A percentile compares a stretch with the other conserved stretches of the same genome.
Evolutionary conservation across 129 eudicot genomes (phyloP).

Genomic region (Heracleum sosnowskyi): DNA sequence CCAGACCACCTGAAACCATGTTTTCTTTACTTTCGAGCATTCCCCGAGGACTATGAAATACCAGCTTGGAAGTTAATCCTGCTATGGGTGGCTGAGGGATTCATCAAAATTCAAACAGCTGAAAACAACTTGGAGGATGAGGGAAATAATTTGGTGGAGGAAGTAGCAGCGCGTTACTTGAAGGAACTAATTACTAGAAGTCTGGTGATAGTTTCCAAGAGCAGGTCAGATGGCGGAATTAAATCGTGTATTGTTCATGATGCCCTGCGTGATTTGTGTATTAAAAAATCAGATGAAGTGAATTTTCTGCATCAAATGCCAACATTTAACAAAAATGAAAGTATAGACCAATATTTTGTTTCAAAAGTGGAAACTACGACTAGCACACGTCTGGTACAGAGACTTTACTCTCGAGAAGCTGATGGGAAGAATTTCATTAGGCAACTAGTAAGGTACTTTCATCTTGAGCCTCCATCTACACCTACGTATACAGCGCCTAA

Average conservation of each 20-base stretch:
- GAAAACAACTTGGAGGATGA: constrained; percentile 18
- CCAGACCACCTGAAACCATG: constrained; percentile 37
- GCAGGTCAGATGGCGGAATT: constrained; percentile 17
- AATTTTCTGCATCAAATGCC: constrained; percentile 13
- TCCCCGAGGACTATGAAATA: constrained; percentile 28
- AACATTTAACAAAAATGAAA: neutral
- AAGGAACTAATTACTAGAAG: constrained; percentile 30
- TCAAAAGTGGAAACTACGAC: neutral
- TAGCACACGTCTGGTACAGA: neutral
- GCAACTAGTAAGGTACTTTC: neutral
- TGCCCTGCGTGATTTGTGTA: constrained; percentile 31
- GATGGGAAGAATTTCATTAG: neutral
- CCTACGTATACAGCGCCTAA: neutral
- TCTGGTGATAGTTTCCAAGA: constrained; percentile 17
- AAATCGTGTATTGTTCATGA: constrained; percentile 38
- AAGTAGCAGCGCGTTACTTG: constrained; percentile 30
- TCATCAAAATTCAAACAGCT: neutral
- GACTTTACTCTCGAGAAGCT: neutral
- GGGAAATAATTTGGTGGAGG: constrained; percentile 18
- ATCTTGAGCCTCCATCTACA: neutral
- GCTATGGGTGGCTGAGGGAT: constrained; percentile 45
- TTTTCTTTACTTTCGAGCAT: constrained; percentile 37
- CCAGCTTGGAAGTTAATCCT: constrained; percentile 17
- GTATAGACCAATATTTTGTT: neutral
- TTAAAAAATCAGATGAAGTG: constrained; percentile 18